phyloP scores from a whole-genome alignment of 805 yeast species.

The Wickerhamiella musiphila region DNA sequence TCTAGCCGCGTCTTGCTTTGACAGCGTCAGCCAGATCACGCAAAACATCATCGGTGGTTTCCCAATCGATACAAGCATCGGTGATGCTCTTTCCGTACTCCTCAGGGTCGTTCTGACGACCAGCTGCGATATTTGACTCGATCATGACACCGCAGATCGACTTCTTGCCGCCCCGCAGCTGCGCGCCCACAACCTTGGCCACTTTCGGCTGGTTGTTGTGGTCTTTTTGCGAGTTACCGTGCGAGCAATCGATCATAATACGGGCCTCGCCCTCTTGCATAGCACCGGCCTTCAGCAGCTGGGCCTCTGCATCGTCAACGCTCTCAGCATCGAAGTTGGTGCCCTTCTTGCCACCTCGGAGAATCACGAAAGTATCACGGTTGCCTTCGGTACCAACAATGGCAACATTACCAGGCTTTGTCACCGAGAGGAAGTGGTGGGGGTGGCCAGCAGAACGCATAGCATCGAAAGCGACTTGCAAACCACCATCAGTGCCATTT shows the following conservation, averaged over 20 bases:
- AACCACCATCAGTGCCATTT: constrained; percentile 92
- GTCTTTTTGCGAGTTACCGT: constrained; percentile 85
- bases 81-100: constrained; percentile 74
- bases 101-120: constrained; percentile 75
- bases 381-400: constrained; percentile 93
- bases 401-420: constrained; percentile 92
- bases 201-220: constrained; percentile 89
- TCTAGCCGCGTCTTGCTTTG: constrained; percentile 55
- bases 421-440: constrained; percentile 87
- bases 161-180: constrained; percentile 55
- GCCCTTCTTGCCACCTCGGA: constrained; percentile 90
- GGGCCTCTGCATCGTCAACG: constrained; percentile 47
- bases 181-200: constrained; percentile 59
- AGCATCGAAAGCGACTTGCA: constrained; percentile 91
- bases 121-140: constrained; percentile 81
- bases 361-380: constrained; percentile 71
- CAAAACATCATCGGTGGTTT: constrained; percentile 58
- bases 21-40: constrained; percentile 64
- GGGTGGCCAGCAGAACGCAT: constrained; percentile 80
- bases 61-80: constrained; percentile 95
- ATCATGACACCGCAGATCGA: constrained; percentile 89
- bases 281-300: constrained; percentile 30
- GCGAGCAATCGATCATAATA: constrained; percentile 95
- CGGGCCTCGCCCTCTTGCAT: constrained; percentile 26
- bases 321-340: constrained; percentile 74